Percentiles rank a stretch among this genome's conserved stretches.
Evolutionary conservation across 2,329 filamentous ascomycete species (phyloP).

Genomic region (Xylariaceae sp.): DNA sequence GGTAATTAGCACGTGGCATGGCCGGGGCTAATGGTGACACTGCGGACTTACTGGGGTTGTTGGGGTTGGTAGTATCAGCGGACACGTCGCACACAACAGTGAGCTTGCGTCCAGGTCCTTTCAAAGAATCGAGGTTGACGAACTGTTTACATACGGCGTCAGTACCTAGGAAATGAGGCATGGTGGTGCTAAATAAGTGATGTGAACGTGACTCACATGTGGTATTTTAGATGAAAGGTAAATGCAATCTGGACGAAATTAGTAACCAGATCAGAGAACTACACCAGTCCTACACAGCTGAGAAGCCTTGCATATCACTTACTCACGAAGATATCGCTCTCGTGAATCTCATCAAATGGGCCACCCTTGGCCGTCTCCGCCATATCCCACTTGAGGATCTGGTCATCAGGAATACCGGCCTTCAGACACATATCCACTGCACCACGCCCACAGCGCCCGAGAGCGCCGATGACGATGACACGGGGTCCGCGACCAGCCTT

Average conservation of each 20-base stretch:
- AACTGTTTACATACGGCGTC: slow-evolving; percentile 68
- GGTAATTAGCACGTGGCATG: background rate
- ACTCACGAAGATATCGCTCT: slow-evolving; percentile 76
- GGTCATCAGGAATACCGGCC: slow-evolving; percentile 67
- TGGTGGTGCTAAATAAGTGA: background rate
- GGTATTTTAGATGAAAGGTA: slow-evolving; percentile 61
- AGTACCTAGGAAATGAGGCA: background rate
- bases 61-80: slow-evolving; percentile 70
- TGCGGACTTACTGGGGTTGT: slow-evolving; percentile 46
- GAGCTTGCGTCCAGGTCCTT: slow-evolving; percentile 66
- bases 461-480: slow-evolving; percentile 79
- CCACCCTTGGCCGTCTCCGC: slow-evolving; percentile 74
- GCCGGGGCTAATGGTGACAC: slow-evolving; percentile 2
- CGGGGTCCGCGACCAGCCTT: slow-evolving; percentile 67
- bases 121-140: slow-evolving; percentile 68
- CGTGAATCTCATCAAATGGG: slow-evolving; percentile 75
- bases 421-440: slow-evolving; percentile 77
- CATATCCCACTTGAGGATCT: slow-evolving; percentile 71
- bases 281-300: background rate
- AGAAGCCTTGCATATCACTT: slow-evolving; percentile 42
- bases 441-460: slow-evolving; percentile 81
- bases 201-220: slow-evolving; percentile 2
- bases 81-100: slow-evolving; percentile 78
- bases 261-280: background rate
- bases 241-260: slow-evolving; percentile 54